Evolutionary conservation across 1,139 yeast species (phyloP).

Genomic region (Pichia inconspicua): DNA sequence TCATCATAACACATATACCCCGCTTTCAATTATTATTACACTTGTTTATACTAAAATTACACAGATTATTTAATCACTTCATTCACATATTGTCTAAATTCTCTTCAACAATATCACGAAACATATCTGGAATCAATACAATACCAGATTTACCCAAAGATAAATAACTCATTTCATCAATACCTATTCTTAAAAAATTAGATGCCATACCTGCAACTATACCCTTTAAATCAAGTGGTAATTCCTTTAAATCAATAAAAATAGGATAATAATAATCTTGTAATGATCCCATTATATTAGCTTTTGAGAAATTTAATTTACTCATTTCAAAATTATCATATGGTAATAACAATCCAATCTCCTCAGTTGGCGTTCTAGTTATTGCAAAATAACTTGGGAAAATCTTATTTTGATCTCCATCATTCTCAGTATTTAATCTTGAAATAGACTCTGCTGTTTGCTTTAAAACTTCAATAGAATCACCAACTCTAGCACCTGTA

Average conservation of each 20-base stretch:
- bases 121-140: slow-evolving; percentile 50
- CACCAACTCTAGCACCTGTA: slow-evolving; percentile 57
- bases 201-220: slow-evolving; percentile 63
- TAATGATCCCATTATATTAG: slow-evolving; percentile 45
- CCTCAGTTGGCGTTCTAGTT: slow-evolving; percentile 47
- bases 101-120: slow-evolving; percentile 9
- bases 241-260: slow-evolving; percentile 43
- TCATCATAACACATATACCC: no score
- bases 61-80: neutral
- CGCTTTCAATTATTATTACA: no score
- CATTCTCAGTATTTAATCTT: slow-evolving; percentile 25
- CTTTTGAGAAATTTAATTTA: slow-evolving; percentile 37
- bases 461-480: slow-evolving; percentile 33
- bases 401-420: slow-evolving; percentile 21
- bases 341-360: slow-evolving; percentile 49
- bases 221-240: slow-evolving; percentile 59
- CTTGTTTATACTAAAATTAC: neutral
- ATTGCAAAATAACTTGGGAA: slow-evolving; percentile 49
- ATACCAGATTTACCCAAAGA: slow-evolving; percentile 58
- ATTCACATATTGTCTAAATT: neutral
- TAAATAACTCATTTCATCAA: slow-evolving; percentile 50
- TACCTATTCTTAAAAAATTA: slow-evolving; percentile 30
- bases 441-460: slow-evolving; percentile 30
- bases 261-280: slow-evolving; percentile 54
- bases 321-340: slow-evolving; percentile 33